Conservation (phyloP, 2,329 filamentous ascomycete genomes). For the Xylariales sp. region DNA sequence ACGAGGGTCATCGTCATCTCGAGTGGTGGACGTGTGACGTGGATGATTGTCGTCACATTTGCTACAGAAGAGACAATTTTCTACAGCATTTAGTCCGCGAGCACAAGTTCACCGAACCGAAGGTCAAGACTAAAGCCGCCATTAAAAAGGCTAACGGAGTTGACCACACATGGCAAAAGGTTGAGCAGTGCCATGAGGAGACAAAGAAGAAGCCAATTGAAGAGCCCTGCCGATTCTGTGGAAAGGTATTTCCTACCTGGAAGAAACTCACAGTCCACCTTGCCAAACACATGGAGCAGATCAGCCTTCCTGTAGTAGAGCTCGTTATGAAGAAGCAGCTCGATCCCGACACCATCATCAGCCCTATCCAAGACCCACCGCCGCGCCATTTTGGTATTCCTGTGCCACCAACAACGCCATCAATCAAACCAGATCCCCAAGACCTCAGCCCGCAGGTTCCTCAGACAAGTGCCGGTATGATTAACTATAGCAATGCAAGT, state of each 20-base stretch:
- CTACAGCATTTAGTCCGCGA: constrained; percentile 91
- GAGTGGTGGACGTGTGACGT: constrained; percentile 92
- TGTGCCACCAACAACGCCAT: constrained; percentile 45
- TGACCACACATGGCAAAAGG: constrained; percentile 79
- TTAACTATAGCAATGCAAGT: constrained; percentile 38
- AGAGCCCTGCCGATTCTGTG: constrained; percentile 89
- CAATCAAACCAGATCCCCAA: constrained; percentile 49
- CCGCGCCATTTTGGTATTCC: constrained; percentile 53
- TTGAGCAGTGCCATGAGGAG: constrained; percentile 80
- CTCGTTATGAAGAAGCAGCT: constrained; percentile 66
- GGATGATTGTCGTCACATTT: constrained; percentile 82
- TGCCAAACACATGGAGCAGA: constrained; percentile 93
- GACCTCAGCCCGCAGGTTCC: constrained; percentile 39
- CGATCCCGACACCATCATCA: constrained; percentile 73
- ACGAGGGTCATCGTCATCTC: constrained; percentile 87
- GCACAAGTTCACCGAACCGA: constrained; percentile 87
- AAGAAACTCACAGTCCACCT: constrained; percentile 95
- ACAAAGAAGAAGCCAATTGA: constrained; percentile 74
- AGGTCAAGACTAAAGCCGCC: constrained; percentile 77
- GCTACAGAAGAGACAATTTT: constrained; percentile 92
- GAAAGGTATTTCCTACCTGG: constrained; percentile 83
- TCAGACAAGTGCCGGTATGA: constrained; percentile 38
- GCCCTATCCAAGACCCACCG: constrained; percentile 70
- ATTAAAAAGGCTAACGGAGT: constrained; percentile 68
- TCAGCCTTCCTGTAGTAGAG: constrained; percentile 82